phyloP scores from a whole-genome alignment of 192 early-diverging fungal genomes.

The Coemansia sp. region DNA sequence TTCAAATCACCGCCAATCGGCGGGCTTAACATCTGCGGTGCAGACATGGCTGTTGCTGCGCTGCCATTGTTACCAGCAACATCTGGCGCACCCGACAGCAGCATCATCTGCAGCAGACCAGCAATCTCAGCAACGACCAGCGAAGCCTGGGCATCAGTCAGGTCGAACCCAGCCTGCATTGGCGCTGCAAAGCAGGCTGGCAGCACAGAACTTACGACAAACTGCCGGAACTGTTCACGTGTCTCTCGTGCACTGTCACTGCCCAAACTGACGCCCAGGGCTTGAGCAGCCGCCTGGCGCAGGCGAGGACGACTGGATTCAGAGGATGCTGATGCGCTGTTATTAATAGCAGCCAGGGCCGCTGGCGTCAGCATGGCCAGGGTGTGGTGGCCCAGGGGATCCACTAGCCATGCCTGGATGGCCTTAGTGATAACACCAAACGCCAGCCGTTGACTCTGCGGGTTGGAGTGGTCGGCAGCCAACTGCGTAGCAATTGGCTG shows the following conservation, averaged over 20 bases:
- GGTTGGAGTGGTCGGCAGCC: conserved; percentile 20
- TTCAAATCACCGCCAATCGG: conserved; percentile 39
- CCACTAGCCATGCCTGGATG: conserved; percentile 47
- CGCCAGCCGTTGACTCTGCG: conserved; percentile 48
- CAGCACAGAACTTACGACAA: conserved; percentile 72
- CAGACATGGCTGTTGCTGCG: conserved; percentile 14
- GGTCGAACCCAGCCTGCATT: conserved; percentile 66
- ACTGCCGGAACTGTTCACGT: conserved; percentile 61
- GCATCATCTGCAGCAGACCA: conserved; percentile 52
- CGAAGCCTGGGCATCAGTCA: conserved; percentile 71
- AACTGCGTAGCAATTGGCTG: conserved; percentile 33
- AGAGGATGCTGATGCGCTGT: conserved; percentile 8
- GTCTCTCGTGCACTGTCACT: conserved; percentile 18
- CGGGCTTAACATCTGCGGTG: conserved; percentile 29
- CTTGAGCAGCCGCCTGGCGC: conserved; percentile 31
- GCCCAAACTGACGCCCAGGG: conserved; percentile 26
- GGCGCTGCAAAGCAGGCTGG: conserved; percentile 80
- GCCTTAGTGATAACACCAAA: conserved; percentile 42
- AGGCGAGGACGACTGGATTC: conserved; percentile 7
- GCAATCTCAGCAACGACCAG: conserved; percentile 60
- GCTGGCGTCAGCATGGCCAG: conserved; percentile 43
- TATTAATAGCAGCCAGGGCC: conserved; percentile 27
- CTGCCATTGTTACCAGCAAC: conserved; percentile 18
- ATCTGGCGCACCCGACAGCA: conserved; percentile 31
- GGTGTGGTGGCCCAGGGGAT: conserved; percentile 44